Base-by-base conservation (phyloP, 148 eudicot genomes). In the Heliamphora exappendiculata region DNA sequence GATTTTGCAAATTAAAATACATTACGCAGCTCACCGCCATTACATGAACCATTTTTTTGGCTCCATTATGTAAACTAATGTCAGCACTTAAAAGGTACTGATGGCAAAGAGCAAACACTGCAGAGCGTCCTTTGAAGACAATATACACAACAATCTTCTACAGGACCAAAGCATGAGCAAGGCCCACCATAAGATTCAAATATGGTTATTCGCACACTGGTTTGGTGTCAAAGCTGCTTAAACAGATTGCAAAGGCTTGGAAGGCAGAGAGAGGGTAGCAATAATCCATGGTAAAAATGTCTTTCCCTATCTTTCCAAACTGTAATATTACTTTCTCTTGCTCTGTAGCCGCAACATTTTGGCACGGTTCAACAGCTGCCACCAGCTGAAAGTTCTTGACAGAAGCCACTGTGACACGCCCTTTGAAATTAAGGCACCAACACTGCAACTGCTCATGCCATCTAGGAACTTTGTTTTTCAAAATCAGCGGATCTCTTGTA, bases 361-460 rank as follows among this genome's bases (percentile, higher is more conserved):
- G 76, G 44, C 65, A 53, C 2, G 80, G 67, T 26, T 81, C 90
- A 57, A 75, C 75, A 71, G 79, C 81, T 31, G 85, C 84, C 69
- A 84, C 85, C 51, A 87, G 84, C 84, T 87, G 90, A 72, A 87
- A 87, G 73, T 87, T 87, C 84, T 85, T 85, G 2, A 87, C 90
- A 2, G 90, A 87, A 10, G 90, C 88, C 58, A 87, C 90, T 6
- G 90, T 87, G 31, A 85, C 90, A 69, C 90, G 86, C n/a, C 90
- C 90, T 76, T 78, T 87, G 70, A 87, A 87, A 73, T 87, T 87
- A 55, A 87, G 70, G 69, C 90, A 87, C 90, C 90, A 87, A 62
- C 90, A 87, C 65, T 85, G 88, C 73, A 87, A 72, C 50, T 87
- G 90, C 71, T 83, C 85, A 47, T 87, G 90, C 88, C 90, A 87